Evolutionary conservation across 2,329 filamentous ascomycete species (phyloP), one percentile per base, ranked within the genome.

Genomic region (Graphilbum ipis-grandicollis): DNA sequence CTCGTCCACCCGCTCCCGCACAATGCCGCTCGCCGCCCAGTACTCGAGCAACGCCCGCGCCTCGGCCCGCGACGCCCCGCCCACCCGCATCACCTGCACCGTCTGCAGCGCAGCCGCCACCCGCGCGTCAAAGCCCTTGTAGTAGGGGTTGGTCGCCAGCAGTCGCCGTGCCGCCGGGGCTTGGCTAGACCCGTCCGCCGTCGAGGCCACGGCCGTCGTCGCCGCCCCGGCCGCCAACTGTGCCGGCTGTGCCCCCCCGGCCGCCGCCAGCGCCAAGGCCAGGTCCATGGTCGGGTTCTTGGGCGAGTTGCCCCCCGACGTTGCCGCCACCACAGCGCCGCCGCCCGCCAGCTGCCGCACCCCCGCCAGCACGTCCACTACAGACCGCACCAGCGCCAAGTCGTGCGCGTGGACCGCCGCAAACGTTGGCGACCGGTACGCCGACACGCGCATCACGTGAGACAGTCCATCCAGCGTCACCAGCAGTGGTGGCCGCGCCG

Each of bases 1-100:
- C 50, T 86, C 75, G 48, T 81, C 76, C 35, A 94, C 66, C 33
- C 62, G 65, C 42, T 70, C 63, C 44, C 80, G 71, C 51, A 93
- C 54, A 52, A 93, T 64, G 12, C 88, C 90, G 54, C 83, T 92
- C 26, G 72, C 74, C 5, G 83, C 85, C 66, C 88, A 96, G 60
- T 94, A 96, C 61, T 94, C 85, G 74, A 96, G 78, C 47, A 93
- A 63, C 1, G 74, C 68, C 41, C 78, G 71, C 10, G 82, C 75
- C 58, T 96, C 88, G 2, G 66, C 58, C 56, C 77, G 81, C 48
- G 63, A 77, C 46, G 94, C 50, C 9, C 82, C 79, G 31, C 68
- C 65, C 17, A 93, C 52, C 17, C 69, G 65, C 37, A 75, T 44
- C 2, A 74, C 58, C 40, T 59, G 54, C 30, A 66, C 60, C 32